Conservation (phyloP, 1,284 basidiomycete species). For the Malassezia sp. region DNA sequence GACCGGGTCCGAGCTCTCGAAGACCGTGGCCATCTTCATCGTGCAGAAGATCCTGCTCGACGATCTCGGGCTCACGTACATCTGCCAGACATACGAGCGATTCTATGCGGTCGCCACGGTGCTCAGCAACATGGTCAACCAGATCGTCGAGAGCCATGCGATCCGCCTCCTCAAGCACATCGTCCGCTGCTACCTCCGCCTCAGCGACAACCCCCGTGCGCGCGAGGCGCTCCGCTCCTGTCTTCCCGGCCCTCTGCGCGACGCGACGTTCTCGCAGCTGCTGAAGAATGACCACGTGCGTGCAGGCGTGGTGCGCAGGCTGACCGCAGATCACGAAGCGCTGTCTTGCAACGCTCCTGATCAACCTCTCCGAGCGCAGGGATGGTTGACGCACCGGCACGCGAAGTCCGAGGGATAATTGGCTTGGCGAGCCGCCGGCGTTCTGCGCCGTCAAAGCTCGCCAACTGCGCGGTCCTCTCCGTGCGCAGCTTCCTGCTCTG, state of each 20-base stretch:
- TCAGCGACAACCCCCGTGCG: slow-evolving; percentile 94
- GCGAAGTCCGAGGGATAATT: too few relatives aligned
- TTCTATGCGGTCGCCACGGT: slow-evolving; percentile 99
- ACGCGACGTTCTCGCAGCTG: slow-evolving; percentile 80
- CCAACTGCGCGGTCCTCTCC: too few relatives aligned
- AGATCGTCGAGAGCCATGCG: slow-evolving; percentile 71
- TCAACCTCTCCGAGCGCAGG: slow-evolving; percentile 60
- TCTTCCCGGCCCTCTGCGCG: slow-evolving; percentile 87
- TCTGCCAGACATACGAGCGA: slow-evolving; percentile 97
- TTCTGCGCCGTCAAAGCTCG: too few relatives aligned
- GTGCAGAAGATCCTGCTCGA: slow-evolving; percentile 98
- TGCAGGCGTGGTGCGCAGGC: too few relatives aligned
- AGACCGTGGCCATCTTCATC: slow-evolving; percentile 99
- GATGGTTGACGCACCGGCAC: slow-evolving; percentile 38
- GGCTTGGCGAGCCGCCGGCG: too few relatives aligned
- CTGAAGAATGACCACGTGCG: slow-evolving; percentile 55
- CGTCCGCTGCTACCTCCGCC: slow-evolving; percentile 85
- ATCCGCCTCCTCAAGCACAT: slow-evolving; percentile 95
- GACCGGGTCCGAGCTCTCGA: slow-evolving; percentile 95
- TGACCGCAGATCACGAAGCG: slow-evolving; percentile 54
- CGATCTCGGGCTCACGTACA: slow-evolving; percentile 94
- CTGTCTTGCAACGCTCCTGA: slow-evolving; percentile 84
- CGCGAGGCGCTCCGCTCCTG: slow-evolving; percentile 91
- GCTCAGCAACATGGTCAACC: slow-evolving; percentile 94
- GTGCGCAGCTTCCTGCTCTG: too few relatives aligned